Evolutionary conservation across 2,329 filamentous ascomycete genomes (phyloP).

Genomic region (Apiospora sp.): DNA sequence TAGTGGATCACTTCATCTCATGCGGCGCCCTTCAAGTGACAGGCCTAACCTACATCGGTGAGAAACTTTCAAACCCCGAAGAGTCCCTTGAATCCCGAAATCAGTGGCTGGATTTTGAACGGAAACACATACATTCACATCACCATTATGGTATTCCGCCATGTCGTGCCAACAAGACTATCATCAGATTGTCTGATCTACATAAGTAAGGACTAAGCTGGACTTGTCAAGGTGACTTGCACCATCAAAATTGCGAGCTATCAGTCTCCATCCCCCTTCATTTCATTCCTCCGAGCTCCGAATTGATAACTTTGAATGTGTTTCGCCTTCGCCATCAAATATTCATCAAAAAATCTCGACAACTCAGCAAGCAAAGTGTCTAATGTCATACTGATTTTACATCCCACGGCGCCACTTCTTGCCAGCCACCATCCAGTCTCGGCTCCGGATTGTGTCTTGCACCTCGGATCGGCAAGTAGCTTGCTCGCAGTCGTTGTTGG

Average conservation of each 20-base stretch:
- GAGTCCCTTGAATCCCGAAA: background rate
- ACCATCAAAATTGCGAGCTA: conserved; percentile 19
- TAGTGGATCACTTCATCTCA: background rate
- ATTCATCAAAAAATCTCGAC: conserved; percentile 29
- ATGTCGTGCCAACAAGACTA: background rate
- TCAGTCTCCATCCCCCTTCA: background rate
- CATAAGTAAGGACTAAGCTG: background rate
- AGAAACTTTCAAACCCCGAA: background rate
- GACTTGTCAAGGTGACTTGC: conserved; percentile 9
- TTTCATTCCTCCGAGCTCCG: conserved; percentile 12
- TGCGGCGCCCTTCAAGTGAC: background rate
- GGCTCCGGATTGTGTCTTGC: conserved; percentile 38
- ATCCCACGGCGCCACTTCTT: background rate
- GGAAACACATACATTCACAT: background rate
- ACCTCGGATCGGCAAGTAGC: conserved; percentile 48
- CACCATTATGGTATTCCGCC: background rate
- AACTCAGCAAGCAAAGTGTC: conserved; percentile 24
- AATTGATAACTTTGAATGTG: conserved; percentile 3
- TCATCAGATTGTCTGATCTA: conserved; percentile 11
- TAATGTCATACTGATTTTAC: conserved; percentile 4
- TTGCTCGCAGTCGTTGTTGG: conserved; percentile 48
- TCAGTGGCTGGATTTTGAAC: background rate
- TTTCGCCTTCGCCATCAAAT: background rate
- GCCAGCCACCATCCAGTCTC: conserved; percentile 1
- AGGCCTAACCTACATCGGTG: background rate